These are phyloP conservation scores for Lotus japonicus DNA, from an alignment of 306 rosid genomes.

Conservation along the genomic window DNA sequence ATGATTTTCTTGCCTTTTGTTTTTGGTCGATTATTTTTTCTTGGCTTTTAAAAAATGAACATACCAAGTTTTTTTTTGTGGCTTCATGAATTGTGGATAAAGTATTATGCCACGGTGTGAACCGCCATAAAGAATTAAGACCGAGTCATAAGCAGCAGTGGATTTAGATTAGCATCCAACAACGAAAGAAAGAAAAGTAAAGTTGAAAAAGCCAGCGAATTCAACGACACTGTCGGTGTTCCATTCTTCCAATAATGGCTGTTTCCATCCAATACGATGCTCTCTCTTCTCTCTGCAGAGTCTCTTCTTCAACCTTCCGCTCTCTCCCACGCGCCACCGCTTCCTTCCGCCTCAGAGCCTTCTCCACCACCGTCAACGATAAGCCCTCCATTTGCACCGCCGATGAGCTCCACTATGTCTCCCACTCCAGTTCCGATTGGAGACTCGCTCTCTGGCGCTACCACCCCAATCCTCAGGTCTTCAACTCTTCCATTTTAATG, in stretches of 20 bases:
- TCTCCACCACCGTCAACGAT: slow-evolving; percentile 43
- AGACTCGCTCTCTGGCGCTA: slow-evolving; percentile 96
- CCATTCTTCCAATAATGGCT: slow-evolving; percentile 34
- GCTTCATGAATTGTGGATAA: too few relatives aligned
- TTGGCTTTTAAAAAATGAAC: too few relatives aligned
- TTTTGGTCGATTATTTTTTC: too few relatives aligned
- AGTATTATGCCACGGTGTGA: background rate
- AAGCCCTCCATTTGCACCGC: slow-evolving; percentile 89
- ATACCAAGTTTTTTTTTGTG: too few relatives aligned
- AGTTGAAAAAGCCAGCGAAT: background rate
- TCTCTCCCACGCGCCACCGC: slow-evolving; percentile 41
- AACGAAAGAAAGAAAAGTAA: background rate
- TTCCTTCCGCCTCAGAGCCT: slow-evolving; percentile 45
- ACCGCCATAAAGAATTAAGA: background rate
- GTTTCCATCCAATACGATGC: slow-evolving; percentile 48
- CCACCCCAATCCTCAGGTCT: slow-evolving; percentile 66
- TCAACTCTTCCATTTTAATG: background rate
- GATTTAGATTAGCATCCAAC: too few relatives aligned
- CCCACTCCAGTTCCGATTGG: slow-evolving; percentile 82
- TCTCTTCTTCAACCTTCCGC: slow-evolving; percentile 43
- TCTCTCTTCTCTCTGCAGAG: slow-evolving; percentile 36
- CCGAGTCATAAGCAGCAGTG: background rate
- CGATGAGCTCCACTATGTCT: slow-evolving; percentile 89
- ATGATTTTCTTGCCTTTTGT: too few relatives aligned
- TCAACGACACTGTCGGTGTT: background rate